Evolutionary conservation across 2,329 filamentous ascomycete genomes (phyloP).

Genomic region (Chaetoscypha palmicola): DNA sequence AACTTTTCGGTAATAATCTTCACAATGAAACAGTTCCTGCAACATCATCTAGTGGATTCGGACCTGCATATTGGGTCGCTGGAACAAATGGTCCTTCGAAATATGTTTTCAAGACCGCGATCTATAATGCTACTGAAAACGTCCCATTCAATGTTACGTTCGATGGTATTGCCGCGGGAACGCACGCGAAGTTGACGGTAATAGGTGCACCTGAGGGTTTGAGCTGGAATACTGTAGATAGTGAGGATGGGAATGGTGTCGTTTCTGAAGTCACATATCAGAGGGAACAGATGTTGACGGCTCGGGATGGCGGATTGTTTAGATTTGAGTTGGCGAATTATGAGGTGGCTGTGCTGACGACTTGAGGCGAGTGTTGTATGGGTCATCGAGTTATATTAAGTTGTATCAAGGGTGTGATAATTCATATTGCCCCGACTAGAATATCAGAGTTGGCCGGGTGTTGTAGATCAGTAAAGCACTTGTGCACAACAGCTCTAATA

Average conservation of each 20-base stretch:
- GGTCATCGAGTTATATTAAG: too few species aligned
- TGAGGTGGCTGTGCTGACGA: slow-evolving; percentile 23
- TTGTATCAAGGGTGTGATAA: too few species aligned
- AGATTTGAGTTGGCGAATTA: slow-evolving; percentile 20
- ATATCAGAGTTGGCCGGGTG: too few species aligned
- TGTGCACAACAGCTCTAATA: too few species aligned
- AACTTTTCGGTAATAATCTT: slow-evolving; percentile 40
- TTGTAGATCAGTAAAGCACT: too few species aligned
- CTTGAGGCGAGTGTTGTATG: slow-evolving; percentile 30
- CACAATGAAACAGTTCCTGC: slow-evolving; percentile 42
- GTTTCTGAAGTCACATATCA: slow-evolving; percentile 11
- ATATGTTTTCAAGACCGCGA: slow-evolving; percentile 44
- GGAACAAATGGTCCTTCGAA: slow-evolving; percentile 36
- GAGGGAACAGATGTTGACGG: slow-evolving; percentile 9
- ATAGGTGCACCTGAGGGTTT: slow-evolving; percentile 32
- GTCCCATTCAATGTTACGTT: slow-evolving; percentile 42
- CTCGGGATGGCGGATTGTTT: slow-evolving; percentile 13
- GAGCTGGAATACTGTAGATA: slow-evolving; percentile 11
- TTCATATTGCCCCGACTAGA: too few species aligned
- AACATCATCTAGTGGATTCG: slow-evolving; percentile 31
- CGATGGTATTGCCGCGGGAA: slow-evolving; percentile 35
- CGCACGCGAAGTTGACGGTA: slow-evolving; percentile 38
- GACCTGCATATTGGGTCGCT: slow-evolving; percentile 44
- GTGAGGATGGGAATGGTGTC: slow-evolving; percentile 8
- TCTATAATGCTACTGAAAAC: slow-evolving; percentile 44